Evolutionary conservation across 495 filamentous ascomycete genomes (phyloP), one percentile per base, ranked within the genome.

Genomic region (Clavariopsis aquatica): DNA sequence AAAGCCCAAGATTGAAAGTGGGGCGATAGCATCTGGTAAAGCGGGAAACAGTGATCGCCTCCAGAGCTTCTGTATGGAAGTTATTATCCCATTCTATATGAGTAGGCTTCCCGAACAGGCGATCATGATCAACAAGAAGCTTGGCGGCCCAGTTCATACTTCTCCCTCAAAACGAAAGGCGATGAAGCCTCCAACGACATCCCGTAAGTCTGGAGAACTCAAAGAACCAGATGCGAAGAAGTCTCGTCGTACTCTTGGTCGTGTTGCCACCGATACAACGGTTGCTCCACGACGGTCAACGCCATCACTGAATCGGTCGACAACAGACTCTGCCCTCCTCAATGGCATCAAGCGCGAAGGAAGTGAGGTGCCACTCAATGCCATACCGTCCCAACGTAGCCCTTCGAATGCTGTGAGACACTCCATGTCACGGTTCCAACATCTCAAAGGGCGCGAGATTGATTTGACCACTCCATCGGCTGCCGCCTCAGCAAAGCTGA

Each of bases 51-150:
- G 78, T 29, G 85, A 89, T 70, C 80, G 83, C 19, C 77, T 91
- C 28, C 81, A 80, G 52, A 82, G 92, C 72, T 98, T 97, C 70
- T 98, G 92, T 73, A 83, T 92, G 1, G 93, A 98, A 74, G 91
- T 98, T 54, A 87, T 98, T 69, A 78, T 95, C 41, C 93, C 94
- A 49, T 98, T 98, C 79, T 98, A 95, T 70, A 86, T 86, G 36
- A 83, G 91, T 13, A 87, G 93, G 23, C 78, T 96, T 10, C 93
- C 93, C 6, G 87, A 92, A 26, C 82, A 89, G 49, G 94, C 90
- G 75, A 84, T 85, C 52, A 78, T 81, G 38, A 85, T 98, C 63
- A 93, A 89, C 65, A 87, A 87, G 62, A 96, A 96, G 75, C 84
- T 97, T 9, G 92, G 93, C 15, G 92, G 91, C 0, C 88, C 89